phyloP scores from a whole-genome alignment of 2,329 filamentous ascomycete species.

The Phialophora macrospora region DNA sequence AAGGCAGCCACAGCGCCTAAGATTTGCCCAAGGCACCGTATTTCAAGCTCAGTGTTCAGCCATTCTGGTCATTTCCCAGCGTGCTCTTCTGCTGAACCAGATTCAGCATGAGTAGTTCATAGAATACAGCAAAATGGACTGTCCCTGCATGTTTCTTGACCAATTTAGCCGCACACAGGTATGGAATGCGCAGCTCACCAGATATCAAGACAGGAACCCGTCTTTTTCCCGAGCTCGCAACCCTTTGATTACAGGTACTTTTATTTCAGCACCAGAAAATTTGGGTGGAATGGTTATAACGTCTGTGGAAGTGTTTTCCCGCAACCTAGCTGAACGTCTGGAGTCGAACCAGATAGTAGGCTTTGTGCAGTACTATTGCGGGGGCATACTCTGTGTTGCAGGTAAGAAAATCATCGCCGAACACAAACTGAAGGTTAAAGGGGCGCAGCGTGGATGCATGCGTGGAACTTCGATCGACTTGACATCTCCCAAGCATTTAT shows the following conservation, averaged over 20 bases:
- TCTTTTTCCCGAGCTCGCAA: constrained; percentile 62
- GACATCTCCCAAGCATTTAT: constrained; percentile 62
- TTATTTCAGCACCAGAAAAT: constrained; percentile 67
- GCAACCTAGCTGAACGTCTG: constrained; percentile 45
- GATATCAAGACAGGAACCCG: constrained; percentile 64
- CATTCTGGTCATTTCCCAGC: not conserved
- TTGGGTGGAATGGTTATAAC: constrained; percentile 63
- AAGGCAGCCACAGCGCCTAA: constrained; percentile 11
- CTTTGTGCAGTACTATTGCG: constrained; percentile 60
- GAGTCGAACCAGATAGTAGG: constrained; percentile 58
- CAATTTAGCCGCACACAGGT: constrained; percentile 64
- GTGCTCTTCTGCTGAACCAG: not conserved
- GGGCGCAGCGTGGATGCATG: constrained; percentile 60
- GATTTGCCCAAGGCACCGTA: not conserved
- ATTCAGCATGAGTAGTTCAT: constrained; percentile 25
- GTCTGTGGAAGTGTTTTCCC: constrained; percentile 56
- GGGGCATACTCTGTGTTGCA: constrained; percentile 65
- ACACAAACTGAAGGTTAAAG: not conserved
- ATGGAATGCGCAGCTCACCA: constrained; percentile 61
- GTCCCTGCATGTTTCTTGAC: constrained; percentile 61
- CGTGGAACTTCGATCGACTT: constrained; percentile 62
- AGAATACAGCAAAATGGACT: constrained; percentile 27
- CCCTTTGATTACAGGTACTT: constrained; percentile 60
- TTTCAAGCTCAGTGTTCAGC: not conserved
- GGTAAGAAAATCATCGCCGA: constrained; percentile 46